Conservation (phyloP, 2,329 filamentous ascomycete species). For the Epichloe amarillans region DNA sequence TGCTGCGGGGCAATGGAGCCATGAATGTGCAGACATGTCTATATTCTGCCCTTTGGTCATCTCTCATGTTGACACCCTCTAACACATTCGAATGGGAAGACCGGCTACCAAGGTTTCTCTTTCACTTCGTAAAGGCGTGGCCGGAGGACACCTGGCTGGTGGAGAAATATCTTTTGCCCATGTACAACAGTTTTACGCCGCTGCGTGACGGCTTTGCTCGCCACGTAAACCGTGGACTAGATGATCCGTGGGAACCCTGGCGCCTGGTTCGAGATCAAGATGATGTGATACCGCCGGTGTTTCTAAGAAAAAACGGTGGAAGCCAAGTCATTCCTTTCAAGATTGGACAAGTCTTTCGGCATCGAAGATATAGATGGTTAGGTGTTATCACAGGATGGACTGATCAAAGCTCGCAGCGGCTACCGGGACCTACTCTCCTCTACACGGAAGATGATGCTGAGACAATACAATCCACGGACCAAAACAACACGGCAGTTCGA, state of each 20-base stretch:
- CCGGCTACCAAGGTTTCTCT: conserved; percentile 49
- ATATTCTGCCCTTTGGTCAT: conserved; percentile 64
- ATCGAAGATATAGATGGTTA: conserved; percentile 65
- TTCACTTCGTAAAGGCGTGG: conserved; percentile 24
- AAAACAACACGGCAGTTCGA: conserved; percentile 7
- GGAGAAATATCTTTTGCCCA: conserved; percentile 48
- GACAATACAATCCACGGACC: conserved; percentile 12
- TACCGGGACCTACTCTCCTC: conserved; percentile 12
- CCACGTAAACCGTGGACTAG: conserved; percentile 14
- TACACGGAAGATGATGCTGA: conserved; percentile 15
- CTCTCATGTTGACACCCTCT: conserved; percentile 39
- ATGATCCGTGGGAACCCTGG: conserved; percentile 18
- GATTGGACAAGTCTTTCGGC: conserved; percentile 74
- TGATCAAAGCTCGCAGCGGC: conserved; percentile 23
- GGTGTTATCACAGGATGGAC: conserved; percentile 88
- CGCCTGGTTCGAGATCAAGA: conserved; percentile 31
- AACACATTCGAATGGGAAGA: conserved; percentile 41
- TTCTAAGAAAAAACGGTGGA: conserved; percentile 15
- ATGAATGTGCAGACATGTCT: conserved; percentile 43
- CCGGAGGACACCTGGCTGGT: conserved; percentile 60
- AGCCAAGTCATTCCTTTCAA: conserved; percentile 32
- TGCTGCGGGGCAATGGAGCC: conserved; percentile 20
- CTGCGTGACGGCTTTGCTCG: conserved; percentile 15
- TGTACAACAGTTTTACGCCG: conserved; percentile 35
- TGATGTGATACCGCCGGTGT: conserved; percentile 23